Conservation (phyloP, 202 grass and related monocot genomes). For the Carex arenaria region DNA sequence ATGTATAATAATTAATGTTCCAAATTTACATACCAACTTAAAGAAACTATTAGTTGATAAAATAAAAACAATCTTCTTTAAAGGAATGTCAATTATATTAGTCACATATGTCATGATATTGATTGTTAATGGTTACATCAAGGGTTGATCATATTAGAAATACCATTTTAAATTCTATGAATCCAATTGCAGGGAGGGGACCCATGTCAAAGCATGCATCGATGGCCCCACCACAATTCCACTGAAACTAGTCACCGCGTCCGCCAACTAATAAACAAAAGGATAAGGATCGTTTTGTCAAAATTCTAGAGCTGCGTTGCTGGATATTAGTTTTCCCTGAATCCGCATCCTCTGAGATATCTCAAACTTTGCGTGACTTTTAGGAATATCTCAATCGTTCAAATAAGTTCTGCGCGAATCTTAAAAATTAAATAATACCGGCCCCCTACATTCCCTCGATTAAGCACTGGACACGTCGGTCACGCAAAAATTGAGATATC, state of each 20-base stretch:
- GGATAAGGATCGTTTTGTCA: background rate
- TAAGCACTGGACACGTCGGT: too few relatives aligned
- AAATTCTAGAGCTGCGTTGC: background rate
- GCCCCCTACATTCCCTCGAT: too few relatives aligned
- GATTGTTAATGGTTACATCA: background rate
- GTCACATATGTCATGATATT: background rate
- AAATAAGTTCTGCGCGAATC: too few relatives aligned
- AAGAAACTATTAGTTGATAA: background rate
- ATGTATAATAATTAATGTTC: too few relatives aligned
- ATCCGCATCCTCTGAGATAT: too few relatives aligned
- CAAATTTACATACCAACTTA: background rate
- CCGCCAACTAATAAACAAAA: background rate
- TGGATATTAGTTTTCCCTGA: background rate
- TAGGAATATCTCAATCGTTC: too few relatives aligned
- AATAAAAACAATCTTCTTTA: background rate
- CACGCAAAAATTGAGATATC: too few relatives aligned
- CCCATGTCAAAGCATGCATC: background rate
- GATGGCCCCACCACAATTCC: background rate
- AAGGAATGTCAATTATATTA: background rate
- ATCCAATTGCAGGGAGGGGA: background rate
- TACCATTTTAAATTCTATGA: background rate
- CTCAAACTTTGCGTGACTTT: too few relatives aligned
- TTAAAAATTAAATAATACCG: too few relatives aligned
- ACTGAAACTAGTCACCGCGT: slow-evolving; percentile 8
- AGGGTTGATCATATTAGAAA: background rate